A percentile compares a stretch with the other conserved stretches of the same genome.
phyloP scores from a whole-genome alignment of 2,329 filamentous ascomycete genomes.

The Coniochaeta sp. region DNA sequence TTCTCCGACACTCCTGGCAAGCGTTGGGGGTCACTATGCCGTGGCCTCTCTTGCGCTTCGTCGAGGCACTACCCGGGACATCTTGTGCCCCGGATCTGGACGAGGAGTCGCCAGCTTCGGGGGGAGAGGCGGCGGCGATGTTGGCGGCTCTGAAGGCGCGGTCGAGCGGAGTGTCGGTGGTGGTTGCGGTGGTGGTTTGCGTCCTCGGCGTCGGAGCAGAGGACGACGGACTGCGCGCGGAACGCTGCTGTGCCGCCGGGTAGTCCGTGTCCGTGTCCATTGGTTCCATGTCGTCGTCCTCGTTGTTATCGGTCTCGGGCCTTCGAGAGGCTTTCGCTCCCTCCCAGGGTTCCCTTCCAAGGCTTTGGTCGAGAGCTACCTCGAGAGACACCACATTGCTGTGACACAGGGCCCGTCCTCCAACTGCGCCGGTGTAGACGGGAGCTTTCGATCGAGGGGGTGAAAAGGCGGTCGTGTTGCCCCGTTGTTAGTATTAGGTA shows the following conservation, averaged over 20 bases:
- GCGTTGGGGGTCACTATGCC: conserved; percentile 54
- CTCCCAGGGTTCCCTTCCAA: too few species aligned
- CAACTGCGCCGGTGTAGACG: too few species aligned
- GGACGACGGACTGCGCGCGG: conserved; percentile 4
- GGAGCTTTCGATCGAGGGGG: too few species aligned
- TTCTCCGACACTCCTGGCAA: conserved; percentile 55
- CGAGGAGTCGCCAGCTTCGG: too few species aligned
- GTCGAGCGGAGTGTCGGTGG: conserved; percentile 3
- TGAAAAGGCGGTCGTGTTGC: too few species aligned
- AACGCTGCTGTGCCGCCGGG: conserved; percentile 4
- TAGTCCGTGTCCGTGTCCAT: conserved; percentile 12
- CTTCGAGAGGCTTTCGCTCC: too few species aligned
- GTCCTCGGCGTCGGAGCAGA: conserved; percentile 4
- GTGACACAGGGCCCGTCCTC: too few species aligned
- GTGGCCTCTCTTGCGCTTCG: conserved; percentile 46
- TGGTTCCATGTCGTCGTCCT: conserved; percentile 9
- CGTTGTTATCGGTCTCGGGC: too few species aligned
- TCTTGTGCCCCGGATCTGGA: too few species aligned
- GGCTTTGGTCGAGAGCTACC: too few species aligned
- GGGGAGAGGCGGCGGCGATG: conserved; percentile 10
- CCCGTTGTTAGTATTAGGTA: too few species aligned
- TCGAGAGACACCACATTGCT: too few species aligned
- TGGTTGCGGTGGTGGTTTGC: conserved; percentile 7
- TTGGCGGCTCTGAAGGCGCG: conserved; percentile 17
- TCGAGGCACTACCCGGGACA: conserved; percentile 13